Evolutionary conservation across 345 rosid genomes (phyloP), one percentile per base, ranked within the genome.

Genomic region (Salix caprea): DNA sequence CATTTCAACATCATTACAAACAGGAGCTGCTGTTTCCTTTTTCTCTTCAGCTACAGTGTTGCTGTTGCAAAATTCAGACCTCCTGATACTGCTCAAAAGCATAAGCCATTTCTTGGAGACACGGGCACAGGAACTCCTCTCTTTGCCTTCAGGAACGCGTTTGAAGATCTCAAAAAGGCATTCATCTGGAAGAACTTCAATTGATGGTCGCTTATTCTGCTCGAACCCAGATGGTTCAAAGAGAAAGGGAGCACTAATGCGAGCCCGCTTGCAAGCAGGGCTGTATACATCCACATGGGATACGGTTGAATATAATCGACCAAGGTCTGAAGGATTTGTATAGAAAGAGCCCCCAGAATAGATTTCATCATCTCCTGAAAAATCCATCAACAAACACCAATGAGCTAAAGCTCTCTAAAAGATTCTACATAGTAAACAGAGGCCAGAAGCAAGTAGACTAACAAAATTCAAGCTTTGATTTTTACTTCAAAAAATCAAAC

Each of bases 81-180:
- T 87, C 18, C 87, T 80, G 66, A 92, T 87, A 76, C 81, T 85
- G 78, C 88, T 87, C 77, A 91, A 68, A 13, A 89, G 77, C 78
- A 78, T 79, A 80, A 91, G 90, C 97, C 94, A 91, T 28, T 74
- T 85, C 84, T 88, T 91, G 70, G 94, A 91, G 32, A 90, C 97
- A 69, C 85, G 87, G 77, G 91, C 89, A 70, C 88, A 86, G 4
- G 87, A 42, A 67, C 89, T 85, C 83, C 89, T 85, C 67, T 90
- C 97, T 75, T 80, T 82, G 65, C 87, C 89, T 2, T 84, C 72
- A 15, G 86, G 80, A 7, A 91, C 70, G 52, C 91, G 87, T 60
- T 86, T 88, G 71, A 90, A 85, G 79, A 91, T 89, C 92, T 91
- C 97, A 46, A 86, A 87, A 34, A 91, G 91, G 79, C 97, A 90